Conservation (phyloP, 345 rosid genomes). For the Aquilaria sinensis region DNA sequence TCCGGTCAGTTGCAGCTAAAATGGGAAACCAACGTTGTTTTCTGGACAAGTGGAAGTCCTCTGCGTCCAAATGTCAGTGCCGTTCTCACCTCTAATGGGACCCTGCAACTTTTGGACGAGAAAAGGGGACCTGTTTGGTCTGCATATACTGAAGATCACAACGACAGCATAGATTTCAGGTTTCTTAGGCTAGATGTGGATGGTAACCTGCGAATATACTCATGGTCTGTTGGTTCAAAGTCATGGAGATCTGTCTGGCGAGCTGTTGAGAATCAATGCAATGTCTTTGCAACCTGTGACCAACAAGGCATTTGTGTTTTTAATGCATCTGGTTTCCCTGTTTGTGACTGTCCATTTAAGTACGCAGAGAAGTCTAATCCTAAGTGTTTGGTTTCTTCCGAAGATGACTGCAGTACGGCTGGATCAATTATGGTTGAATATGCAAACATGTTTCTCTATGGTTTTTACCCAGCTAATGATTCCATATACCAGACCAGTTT, state of each 20-base stretch:
- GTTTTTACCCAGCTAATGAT: slow-evolving; percentile 63
- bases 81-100: slow-evolving; percentile 53
- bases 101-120: slow-evolving; percentile 39
- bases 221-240: slow-evolving; percentile 42
- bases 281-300: slow-evolving; percentile 77
- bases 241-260: slow-evolving; percentile 83
- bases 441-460: slow-evolving; percentile 50
- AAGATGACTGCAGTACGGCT: slow-evolving; percentile 32
- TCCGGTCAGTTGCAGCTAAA: slow-evolving; percentile 49
- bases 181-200: slow-evolving; percentile 67
- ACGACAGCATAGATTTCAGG: slow-evolving; percentile 50
- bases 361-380: slow-evolving; percentile 20
- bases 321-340: slow-evolving; percentile 38
- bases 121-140: slow-evolving; percentile 46
- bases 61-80: slow-evolving; percentile 38
- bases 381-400: slow-evolving; percentile 45
- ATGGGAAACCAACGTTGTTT: slow-evolving; percentile 61
- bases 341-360: slow-evolving; percentile 51
- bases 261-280: slow-evolving; percentile 82
- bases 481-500: slow-evolving; percentile 32
- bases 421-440: slow-evolving; percentile 36
- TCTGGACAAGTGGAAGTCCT: slow-evolving; percentile 47
- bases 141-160: slow-evolving; percentile 63
- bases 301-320: slow-evolving; percentile 54
- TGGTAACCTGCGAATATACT: slow-evolving; percentile 78